Percentiles rank a stretch among this genome's conserved stretches.
These are phyloP conservation scores for Chlamydomonas asymmetrica DNA, from an alignment of 139 green algal species.

Conservation along the genomic window DNA sequence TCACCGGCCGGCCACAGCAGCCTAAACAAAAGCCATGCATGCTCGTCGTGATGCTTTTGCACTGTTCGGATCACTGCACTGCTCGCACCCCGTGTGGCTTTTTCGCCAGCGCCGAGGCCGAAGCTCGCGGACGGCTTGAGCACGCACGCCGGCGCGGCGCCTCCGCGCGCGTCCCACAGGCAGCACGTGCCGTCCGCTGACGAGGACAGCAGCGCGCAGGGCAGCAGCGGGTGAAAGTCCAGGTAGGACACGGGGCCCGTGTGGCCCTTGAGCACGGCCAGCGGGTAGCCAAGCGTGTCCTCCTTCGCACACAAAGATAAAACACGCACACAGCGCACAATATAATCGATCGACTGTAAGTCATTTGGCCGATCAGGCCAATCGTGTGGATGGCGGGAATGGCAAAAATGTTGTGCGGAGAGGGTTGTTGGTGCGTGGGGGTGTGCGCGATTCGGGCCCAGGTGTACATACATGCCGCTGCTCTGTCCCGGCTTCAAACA, in stretches of 20 bases:
- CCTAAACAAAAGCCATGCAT: no score
- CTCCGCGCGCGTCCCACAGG: slow-evolving; percentile 64
- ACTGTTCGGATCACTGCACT: no score
- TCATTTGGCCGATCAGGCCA: not conserved
- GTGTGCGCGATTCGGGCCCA: no score
- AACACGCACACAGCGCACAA: not conserved
- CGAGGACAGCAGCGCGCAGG: slow-evolving; percentile 64
- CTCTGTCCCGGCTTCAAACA: no score
- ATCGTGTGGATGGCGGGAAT: not conserved
- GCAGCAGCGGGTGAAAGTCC: slow-evolving; percentile 62
- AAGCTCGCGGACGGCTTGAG: slow-evolving; percentile 34
- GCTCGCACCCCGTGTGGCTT: not conserved
- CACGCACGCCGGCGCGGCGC: slow-evolving; percentile 32
- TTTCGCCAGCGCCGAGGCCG: not conserved
- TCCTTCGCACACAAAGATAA: slow-evolving; percentile 8
- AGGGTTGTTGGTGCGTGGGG: no score
- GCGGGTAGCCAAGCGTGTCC: slow-evolving; percentile 48
- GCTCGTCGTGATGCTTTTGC: not conserved
- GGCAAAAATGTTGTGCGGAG: no score
- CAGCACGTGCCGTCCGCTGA: slow-evolving; percentile 74
- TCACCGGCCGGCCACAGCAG: no score
- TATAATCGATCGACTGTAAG: not conserved
- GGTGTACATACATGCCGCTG: no score
- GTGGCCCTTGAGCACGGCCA: slow-evolving; percentile 70
- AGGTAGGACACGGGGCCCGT: slow-evolving; percentile 54